These are phyloP conservation scores for Tanacetum coccineum DNA, from an alignment of 129 eudicot genomes.

Conservation along the genomic window DNA sequence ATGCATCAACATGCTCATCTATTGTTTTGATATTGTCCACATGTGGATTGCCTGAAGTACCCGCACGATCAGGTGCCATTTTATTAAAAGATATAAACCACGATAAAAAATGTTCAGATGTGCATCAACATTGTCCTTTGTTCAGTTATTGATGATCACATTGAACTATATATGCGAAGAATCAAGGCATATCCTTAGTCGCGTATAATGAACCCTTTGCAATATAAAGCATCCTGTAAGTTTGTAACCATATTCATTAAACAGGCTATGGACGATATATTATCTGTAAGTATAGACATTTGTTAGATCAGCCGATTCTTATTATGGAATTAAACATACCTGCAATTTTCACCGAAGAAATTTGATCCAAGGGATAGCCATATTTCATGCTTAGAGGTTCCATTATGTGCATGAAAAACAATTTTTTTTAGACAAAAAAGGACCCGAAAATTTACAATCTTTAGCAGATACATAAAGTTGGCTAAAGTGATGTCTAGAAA, in stretches of 20 bases:
- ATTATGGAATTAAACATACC: neutral
- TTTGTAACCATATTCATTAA: neutral
- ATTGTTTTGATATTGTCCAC: neutral
- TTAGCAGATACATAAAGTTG: too few species aligned
- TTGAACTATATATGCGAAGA: too few species aligned
- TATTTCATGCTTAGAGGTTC: too few species aligned
- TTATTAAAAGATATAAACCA: neutral
- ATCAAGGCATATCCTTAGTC: neutral
- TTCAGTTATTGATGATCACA: too few species aligned
- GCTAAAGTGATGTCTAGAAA: too few species aligned
- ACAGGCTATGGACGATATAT: neutral
- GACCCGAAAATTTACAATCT: too few species aligned
- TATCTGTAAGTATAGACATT: neutral
- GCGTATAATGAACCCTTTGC: neutral
- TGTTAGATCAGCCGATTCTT: neutral
- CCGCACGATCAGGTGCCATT: neutral
- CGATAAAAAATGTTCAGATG: neutral
- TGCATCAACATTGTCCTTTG: too few species aligned
- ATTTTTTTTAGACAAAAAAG: too few species aligned
- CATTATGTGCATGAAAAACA: too few species aligned
- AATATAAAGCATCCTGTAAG: conserved; percentile 1
- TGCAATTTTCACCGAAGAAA: neutral
- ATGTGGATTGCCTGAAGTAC: neutral
- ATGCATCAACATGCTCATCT: conserved; percentile 16
- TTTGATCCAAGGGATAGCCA: neutral